These are phyloP conservation scores for Kappamyces sp. DNA, from an alignment of 192 early-diverging fungal genomes.

Conservation along the genomic window DNA sequence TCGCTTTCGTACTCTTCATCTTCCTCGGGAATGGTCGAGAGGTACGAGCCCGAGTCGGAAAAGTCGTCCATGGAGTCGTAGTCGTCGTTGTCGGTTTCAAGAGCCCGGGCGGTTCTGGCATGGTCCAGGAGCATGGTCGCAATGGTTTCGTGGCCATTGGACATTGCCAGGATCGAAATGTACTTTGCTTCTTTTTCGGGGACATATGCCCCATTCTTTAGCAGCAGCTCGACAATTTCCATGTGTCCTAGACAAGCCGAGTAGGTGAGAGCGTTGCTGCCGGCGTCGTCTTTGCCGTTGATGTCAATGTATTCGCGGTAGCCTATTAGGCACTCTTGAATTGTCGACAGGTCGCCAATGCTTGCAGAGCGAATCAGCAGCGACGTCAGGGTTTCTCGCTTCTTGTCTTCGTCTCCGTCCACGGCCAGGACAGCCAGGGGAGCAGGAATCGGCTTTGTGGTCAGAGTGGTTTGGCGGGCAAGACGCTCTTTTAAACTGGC, in stretches of 20 bases:
- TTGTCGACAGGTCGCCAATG: slow-evolving; percentile 21
- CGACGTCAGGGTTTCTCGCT: slow-evolving; percentile 12
- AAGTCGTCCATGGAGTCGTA: slow-evolving; percentile 49
- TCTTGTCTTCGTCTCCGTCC: too few species aligned
- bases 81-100: slow-evolving; percentile 72
- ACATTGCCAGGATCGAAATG: slow-evolving; percentile 36
- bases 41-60: slow-evolving; percentile 62
- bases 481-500: too few species aligned
- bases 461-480: too few species aligned
- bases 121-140: too few species aligned
- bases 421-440: too few species aligned
- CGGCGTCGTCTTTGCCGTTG: slow-evolving; percentile 78
- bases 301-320: slow-evolving; percentile 36
- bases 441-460: too few species aligned
- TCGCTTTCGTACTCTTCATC: slow-evolving; percentile 39
- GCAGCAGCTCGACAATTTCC: slow-evolving; percentile 61
- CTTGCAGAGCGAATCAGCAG: slow-evolving; percentile 51
- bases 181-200: slow-evolving; percentile 23
- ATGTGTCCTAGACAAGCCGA: slow-evolving; percentile 82
- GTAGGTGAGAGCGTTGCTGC: slow-evolving; percentile 80
- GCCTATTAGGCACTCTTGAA: too few species aligned
- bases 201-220: slow-evolving; percentile 57
- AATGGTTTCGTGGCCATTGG: background rate
- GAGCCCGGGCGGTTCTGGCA: too few species aligned
- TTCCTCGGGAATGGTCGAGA: slow-evolving; percentile 51